phyloP scores from a whole-genome alignment of 23 red algal genomes.

The Pyropia haitanensis region DNA sequence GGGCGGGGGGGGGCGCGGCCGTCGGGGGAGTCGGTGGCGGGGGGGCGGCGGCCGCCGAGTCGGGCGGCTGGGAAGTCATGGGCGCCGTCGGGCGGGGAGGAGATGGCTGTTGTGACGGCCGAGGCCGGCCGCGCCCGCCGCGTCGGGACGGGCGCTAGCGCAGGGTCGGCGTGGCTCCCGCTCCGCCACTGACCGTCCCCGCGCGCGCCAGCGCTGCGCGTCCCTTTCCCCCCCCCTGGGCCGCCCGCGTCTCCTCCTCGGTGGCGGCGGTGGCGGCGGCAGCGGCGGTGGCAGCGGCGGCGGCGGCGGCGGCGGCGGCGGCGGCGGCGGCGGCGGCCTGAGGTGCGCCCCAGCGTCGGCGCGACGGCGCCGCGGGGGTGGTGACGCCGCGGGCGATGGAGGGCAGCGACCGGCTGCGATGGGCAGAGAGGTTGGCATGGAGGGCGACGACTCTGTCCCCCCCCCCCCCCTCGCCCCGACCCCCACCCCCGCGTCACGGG shows the following conservation, averaged over 20 bases:
- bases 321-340: no score
- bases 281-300: no score
- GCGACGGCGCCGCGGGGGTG: no score
- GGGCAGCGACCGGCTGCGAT: no score
- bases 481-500: no score
- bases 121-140: background rate
- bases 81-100: background rate
- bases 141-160: background rate
- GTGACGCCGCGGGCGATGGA: no score
- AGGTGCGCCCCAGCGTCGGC: no score
- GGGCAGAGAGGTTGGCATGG: no score
- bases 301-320: no score
- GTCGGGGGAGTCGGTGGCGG: background rate
- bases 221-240: background rate
- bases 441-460: no score
- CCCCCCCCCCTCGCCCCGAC: no score
- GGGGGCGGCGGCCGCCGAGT: background rate
- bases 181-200: background rate
- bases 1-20: background rate
- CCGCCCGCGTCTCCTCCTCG: background rate
- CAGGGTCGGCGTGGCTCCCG: background rate
- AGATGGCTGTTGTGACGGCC: background rate
- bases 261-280: background rate
- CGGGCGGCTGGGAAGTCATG: background rate
- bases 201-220: no score